Percentiles rank a stretch among this genome's conserved stretches.
These are phyloP conservation scores for Zymoseptoria ardabiliae DNA, from an alignment of 2,329 filamentous ascomycete genomes.

Conservation along the genomic window DNA sequence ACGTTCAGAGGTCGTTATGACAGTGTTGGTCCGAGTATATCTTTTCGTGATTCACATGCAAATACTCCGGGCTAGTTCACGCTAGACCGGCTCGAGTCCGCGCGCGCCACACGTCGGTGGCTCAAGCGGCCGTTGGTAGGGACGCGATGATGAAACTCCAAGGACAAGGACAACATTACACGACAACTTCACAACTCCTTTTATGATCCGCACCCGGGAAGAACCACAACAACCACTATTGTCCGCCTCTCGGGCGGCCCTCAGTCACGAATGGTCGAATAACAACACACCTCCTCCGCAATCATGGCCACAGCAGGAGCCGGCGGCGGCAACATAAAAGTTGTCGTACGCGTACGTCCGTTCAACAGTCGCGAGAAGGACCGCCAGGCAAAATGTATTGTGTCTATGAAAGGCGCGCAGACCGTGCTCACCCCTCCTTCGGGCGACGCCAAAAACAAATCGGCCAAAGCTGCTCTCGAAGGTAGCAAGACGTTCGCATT, in stretches of 20 bases:
- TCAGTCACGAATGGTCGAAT: slow-evolving; percentile 1
- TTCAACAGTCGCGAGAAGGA: slow-evolving; percentile 86
- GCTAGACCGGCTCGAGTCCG: not conserved
- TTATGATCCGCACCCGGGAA: not conserved
- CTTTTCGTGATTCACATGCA: not conserved
- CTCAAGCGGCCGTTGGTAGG: not conserved
- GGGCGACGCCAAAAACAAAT: slow-evolving; percentile 55
- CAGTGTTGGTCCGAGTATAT: not conserved
- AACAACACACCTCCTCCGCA: slow-evolving; percentile 19
- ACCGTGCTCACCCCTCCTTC: slow-evolving; percentile 73
- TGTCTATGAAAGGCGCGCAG: slow-evolving; percentile 91
- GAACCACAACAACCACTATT: not conserved
- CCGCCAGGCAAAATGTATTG: slow-evolving; percentile 88
- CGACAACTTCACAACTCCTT: not conserved
- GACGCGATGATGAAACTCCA: not conserved
- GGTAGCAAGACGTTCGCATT: slow-evolving; percentile 86
- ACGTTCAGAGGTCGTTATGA: not conserved
- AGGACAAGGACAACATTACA: not conserved
- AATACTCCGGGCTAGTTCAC: not conserved
- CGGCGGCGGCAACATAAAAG: slow-evolving; percentile 96
- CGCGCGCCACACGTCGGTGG: not conserved
- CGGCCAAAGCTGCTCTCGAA: slow-evolving; percentile 54
- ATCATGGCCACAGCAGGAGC: slow-evolving; percentile 28
- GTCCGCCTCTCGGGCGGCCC: slow-evolving; percentile 10
- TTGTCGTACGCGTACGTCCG: slow-evolving; percentile 91